Evolutionary conservation across 2,329 filamentous ascomycete genomes (phyloP).

Genomic region (Sordariomycetes sp.): DNA sequence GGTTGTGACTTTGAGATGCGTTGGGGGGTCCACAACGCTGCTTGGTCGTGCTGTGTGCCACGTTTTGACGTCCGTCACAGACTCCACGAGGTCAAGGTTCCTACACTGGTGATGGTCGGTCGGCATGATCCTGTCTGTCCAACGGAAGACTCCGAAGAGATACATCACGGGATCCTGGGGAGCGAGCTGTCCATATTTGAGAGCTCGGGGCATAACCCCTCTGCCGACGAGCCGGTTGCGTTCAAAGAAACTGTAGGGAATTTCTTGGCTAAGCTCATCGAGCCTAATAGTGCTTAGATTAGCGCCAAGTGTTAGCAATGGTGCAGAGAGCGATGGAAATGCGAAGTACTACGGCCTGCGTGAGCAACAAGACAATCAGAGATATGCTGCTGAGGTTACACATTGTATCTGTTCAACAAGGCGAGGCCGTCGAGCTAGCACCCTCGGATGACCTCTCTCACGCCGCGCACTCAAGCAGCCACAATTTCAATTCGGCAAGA

Average conservation of each 20-base stretch:
- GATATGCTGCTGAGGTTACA: too few species aligned
- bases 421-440: too few species aligned
- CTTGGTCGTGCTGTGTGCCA: conserved; percentile 11
- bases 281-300: background rate
- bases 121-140: conserved; percentile 12
- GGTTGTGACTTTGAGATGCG: conserved; percentile 5
- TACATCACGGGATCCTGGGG: conserved; percentile 7
- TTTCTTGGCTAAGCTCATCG: conserved; percentile 5
- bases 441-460: too few species aligned
- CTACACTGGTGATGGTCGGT: conserved; percentile 11
- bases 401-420: too few species aligned
- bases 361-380: too few species aligned
- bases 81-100: conserved; percentile 9
- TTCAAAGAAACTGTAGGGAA: conserved; percentile 7
- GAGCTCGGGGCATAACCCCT: conserved; percentile 11
- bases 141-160: conserved; percentile 11
- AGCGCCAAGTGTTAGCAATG: too few species aligned
- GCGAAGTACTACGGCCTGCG: too few species aligned
- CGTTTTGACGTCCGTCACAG: conserved; percentile 11
- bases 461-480: too few species aligned
- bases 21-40: conserved; percentile 13
- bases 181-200: conserved; percentile 13
- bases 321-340: too few species aligned
- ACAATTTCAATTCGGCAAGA: too few species aligned
- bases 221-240: conserved; percentile 10